Percentiles rank a stretch among this genome's conserved stretches.
Conservation (phyloP, 805 yeast species). For the Clavispora vitiphila region DNA sequence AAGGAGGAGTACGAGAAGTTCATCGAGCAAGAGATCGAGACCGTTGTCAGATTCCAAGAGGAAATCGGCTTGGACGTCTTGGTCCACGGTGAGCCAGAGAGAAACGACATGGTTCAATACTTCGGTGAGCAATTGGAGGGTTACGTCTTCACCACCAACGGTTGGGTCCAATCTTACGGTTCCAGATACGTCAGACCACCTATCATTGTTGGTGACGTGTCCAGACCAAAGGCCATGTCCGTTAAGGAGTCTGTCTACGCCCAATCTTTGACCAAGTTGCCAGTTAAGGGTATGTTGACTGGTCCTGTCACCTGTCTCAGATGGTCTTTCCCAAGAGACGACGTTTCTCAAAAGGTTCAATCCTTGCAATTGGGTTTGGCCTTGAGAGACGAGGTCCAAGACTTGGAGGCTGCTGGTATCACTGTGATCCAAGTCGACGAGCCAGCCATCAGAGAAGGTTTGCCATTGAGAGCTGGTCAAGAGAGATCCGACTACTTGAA, state of each 20-base stretch:
- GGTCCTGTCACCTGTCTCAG: constrained; percentile 99
- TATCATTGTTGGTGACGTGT: constrained; percentile 96
- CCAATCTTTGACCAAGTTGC: constrained; percentile 90
- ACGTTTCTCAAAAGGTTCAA: constrained; percentile 87
- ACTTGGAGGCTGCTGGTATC: constrained; percentile 97
- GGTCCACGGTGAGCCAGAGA: constrained; percentile 99
- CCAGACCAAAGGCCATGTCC: constrained; percentile 97
- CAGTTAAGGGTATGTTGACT: constrained; percentile 99
- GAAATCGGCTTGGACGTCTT: constrained; percentile 96
- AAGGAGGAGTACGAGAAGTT: constrained; percentile 93
- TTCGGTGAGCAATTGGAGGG: constrained; percentile 99
- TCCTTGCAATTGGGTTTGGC: constrained; percentile 96
- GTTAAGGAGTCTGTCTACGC: constrained; percentile 99
- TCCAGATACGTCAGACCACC: constrained; percentile 99
- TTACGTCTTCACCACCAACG: constrained; percentile 96
- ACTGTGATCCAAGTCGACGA: constrained; percentile 98
- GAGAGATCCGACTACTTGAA: constrained; percentile 94
- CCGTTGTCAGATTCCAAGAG: constrained; percentile 98
- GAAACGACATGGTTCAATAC: constrained; percentile 99
- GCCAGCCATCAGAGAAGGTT: constrained; percentile 99
- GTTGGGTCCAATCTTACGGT: constrained; percentile 99
- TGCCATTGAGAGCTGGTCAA: constrained; percentile 96
- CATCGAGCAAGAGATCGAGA: constrained; percentile 94
- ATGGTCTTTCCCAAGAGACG: constrained; percentile 99
- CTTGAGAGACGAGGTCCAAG: constrained; percentile 96